A percentile compares a stretch with the other conserved stretches of the same genome.
Evolutionary conservation across 495 filamentous ascomycete species (phyloP).

Genomic region (Aspergillus wentii): DNA sequence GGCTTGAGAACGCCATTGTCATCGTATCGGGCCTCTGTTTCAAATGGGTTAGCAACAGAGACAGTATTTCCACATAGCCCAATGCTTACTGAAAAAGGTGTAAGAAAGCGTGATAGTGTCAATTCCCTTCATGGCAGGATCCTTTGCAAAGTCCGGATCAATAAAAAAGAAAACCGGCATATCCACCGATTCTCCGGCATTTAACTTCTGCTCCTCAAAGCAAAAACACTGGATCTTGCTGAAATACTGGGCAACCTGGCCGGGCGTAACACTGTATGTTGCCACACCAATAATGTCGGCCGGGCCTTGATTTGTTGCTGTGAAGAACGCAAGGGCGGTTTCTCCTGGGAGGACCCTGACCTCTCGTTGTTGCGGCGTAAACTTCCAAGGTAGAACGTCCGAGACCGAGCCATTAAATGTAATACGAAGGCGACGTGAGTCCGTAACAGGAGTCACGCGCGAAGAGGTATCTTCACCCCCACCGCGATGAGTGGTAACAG

Average conservation of each 20-base stretch:
- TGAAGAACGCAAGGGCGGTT: slow-evolving; percentile 97
- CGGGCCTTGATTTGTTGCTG: slow-evolving; percentile 82
- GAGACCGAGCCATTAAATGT: slow-evolving; percentile 95
- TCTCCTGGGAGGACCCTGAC: slow-evolving; percentile 93
- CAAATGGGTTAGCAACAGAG: slow-evolving; percentile 19
- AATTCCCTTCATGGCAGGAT: slow-evolving; percentile 87
- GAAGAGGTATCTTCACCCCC: slow-evolving; percentile 60
- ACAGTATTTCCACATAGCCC: not conserved
- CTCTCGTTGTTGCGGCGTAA: slow-evolving; percentile 93
- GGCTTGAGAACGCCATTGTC: slow-evolving; percentile 63
- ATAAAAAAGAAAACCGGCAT: slow-evolving; percentile 99
- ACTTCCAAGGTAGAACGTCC: slow-evolving; percentile 95
- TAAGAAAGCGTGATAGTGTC: slow-evolving; percentile 94
- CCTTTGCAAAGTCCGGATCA: slow-evolving; percentile 89
- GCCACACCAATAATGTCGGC: slow-evolving; percentile 96
- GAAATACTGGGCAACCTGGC: slow-evolving; percentile 95
- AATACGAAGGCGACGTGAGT: slow-evolving; percentile 81
- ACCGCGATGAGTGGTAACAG: slow-evolving; percentile 72
- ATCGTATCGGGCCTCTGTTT: slow-evolving; percentile 80
- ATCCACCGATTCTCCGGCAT: slow-evolving; percentile 94
- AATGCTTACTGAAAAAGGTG: slow-evolving; percentile 90
- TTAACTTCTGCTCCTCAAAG: slow-evolving; percentile 93
- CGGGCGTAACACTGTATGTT: slow-evolving; percentile 95
- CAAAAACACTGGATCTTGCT: slow-evolving; percentile 99
- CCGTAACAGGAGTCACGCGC: slow-evolving; percentile 73